Conservation (phyloP, 106 monocot genomes). For the Allium cepa region DNA sequence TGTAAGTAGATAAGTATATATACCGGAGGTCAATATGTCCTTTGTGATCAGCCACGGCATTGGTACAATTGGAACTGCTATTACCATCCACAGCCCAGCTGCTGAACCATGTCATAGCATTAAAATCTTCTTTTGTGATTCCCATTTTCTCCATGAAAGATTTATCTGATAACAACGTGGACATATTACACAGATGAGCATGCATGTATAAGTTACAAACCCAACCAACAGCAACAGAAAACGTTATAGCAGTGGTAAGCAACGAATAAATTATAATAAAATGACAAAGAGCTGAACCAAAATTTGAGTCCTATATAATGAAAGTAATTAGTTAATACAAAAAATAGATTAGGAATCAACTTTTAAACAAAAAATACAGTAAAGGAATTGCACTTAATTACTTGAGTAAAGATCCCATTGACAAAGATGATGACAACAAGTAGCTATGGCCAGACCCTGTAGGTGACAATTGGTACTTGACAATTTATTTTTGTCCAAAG, state of each 20-base stretch:
- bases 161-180: constrained; percentile 35
- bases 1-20: not conserved
- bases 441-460: constrained; percentile 82
- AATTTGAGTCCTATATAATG: too few relatives aligned
- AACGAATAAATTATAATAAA: not conserved
- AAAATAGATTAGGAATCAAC: too few relatives aligned
- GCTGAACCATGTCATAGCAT: constrained; percentile 95
- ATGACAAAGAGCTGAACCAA: too few relatives aligned
- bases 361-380: too few relatives aligned
- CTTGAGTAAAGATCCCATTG: constrained; percentile 84
- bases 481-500: not conserved
- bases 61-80: constrained; percentile 30
- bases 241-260: too few relatives aligned
- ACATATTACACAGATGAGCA: not conserved
- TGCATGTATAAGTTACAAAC: too few relatives aligned
- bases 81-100: constrained; percentile 98
- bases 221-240: too few relatives aligned
- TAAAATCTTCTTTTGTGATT: constrained; percentile 62
- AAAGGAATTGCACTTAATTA: not conserved
- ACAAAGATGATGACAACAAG: constrained; percentile 99
- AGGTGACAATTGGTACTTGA: constrained; percentile 16
- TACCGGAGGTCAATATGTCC: constrained; percentile 18
- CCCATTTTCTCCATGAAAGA: constrained; percentile 47
- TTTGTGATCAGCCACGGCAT: constrained; percentile 12
- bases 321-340: too few relatives aligned